phyloP scores from a whole-genome alignment of 2,329 filamentous ascomycete genomes.

The Aspergillus pseudoterreus region DNA sequence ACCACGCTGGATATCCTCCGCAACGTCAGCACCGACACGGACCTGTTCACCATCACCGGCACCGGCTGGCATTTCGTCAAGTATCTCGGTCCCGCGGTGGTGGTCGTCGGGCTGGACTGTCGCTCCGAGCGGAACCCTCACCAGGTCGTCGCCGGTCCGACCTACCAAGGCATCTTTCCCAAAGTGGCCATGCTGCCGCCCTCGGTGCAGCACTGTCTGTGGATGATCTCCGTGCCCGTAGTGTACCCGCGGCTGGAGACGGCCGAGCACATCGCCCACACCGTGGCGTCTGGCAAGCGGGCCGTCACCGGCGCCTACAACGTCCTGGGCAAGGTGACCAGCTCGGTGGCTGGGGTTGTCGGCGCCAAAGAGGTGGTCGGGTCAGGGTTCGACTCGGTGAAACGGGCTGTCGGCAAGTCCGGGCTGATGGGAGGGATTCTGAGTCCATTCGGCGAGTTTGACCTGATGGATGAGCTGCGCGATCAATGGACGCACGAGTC shows the following conservation, averaged over 20 bases:
- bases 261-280: slow-evolving; percentile 85
- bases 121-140: slow-evolving; percentile 85
- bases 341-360: slow-evolving; percentile 90
- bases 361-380: slow-evolving; percentile 91
- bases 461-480: slow-evolving; percentile 87
- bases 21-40: slow-evolving; percentile 80
- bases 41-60: slow-evolving; percentile 96
- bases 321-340: slow-evolving; percentile 89
- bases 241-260: slow-evolving; percentile 89
- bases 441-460: slow-evolving; percentile 94
- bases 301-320: slow-evolving; percentile 96
- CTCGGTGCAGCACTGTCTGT: slow-evolving; percentile 92
- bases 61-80: slow-evolving; percentile 98
- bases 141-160: slow-evolving; percentile 91
- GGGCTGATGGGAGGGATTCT: slow-evolving; percentile 94
- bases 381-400: slow-evolving; percentile 89
- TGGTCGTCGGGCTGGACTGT: slow-evolving; percentile 85
- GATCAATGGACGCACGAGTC: slow-evolving; percentile 98
- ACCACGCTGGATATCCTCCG: slow-evolving; percentile 91
- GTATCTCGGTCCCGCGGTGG: slow-evolving; percentile 85
- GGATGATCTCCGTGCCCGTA: slow-evolving; percentile 89
- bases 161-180: slow-evolving; percentile 95
- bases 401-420: slow-evolving; percentile 92
- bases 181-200: slow-evolving; percentile 88
- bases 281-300: slow-evolving; percentile 91